Percentiles rank a stretch among this genome's conserved stretches.
Conservation (phyloP, 352 stramenopile genomes). For the Phytophthora melonis region DNA sequence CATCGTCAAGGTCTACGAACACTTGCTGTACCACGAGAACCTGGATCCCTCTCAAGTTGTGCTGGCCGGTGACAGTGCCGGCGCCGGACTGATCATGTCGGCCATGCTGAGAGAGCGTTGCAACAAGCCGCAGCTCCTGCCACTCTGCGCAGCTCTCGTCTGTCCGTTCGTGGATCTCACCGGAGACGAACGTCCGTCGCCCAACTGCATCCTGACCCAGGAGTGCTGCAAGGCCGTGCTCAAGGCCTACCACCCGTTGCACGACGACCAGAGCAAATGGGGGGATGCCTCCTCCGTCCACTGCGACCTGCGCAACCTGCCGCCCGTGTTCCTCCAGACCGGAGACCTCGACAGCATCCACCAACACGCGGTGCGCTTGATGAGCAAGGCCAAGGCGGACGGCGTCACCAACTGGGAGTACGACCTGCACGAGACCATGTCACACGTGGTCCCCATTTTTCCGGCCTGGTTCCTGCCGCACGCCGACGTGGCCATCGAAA, state of each 20-base stretch:
- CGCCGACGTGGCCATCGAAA: slow-evolving; percentile 38
- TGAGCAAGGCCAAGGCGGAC: slow-evolving; percentile 38
- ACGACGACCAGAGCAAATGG: slow-evolving; percentile 43
- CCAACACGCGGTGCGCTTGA: slow-evolving; percentile 41
- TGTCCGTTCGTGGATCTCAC: slow-evolving; percentile 49
- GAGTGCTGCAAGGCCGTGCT: slow-evolving; percentile 29
- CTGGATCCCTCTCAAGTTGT: no score
- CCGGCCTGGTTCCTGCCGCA: slow-evolving; percentile 51
- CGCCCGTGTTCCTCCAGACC: slow-evolving; percentile 53
- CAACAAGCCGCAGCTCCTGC: slow-evolving; percentile 25
- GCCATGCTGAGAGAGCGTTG: slow-evolving; percentile 48
- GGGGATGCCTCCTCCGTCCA: slow-evolving; percentile 49
- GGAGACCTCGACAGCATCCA: slow-evolving; percentile 47
- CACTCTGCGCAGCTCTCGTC: slow-evolving; percentile 40
- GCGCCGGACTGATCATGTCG: slow-evolving; percentile 52
- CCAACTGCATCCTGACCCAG: slow-evolving; percentile 48
- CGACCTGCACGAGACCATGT: slow-evolving; percentile 46
- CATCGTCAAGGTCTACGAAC: no score
- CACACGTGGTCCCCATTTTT: slow-evolving; percentile 50
- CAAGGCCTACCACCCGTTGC: slow-evolving; percentile 33
- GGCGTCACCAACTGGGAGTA: slow-evolving; percentile 51
- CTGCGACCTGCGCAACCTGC: slow-evolving; percentile 50
- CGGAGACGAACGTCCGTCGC: slow-evolving; percentile 31
- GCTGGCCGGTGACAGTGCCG: not conserved
- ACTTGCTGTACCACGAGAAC: no score